Evolutionary conservation across 164 flowering plant genomes (phyloP).

Genomic region (Nelumbo lutea): DNA sequence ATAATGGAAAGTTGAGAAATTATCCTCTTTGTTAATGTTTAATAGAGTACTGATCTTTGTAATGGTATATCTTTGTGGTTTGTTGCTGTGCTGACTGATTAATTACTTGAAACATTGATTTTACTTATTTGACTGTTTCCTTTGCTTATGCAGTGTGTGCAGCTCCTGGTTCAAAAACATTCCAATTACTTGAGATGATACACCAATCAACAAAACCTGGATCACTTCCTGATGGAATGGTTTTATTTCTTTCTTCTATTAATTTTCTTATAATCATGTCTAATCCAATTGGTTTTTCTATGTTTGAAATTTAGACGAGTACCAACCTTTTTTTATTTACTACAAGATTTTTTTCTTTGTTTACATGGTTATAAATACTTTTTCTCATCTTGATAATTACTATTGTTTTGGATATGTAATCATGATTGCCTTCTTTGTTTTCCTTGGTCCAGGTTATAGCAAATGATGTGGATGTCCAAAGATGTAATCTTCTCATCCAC

Average conservation of each 20-base stretch:
- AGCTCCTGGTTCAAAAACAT: conserved; percentile 99
- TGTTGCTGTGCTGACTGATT: too few species aligned
- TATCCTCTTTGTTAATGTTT: too few species aligned
- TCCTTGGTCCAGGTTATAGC: conserved; percentile 64
- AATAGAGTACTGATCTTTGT: too few species aligned
- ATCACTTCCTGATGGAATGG: conserved; percentile 86
- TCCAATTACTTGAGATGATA: conserved; percentile 92
- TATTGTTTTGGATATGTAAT: neutral
- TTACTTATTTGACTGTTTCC: conserved; percentile 10
- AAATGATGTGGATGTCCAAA: conserved; percentile 90
- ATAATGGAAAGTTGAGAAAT: too few species aligned
- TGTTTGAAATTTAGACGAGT: neutral
- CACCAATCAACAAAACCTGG: conserved; percentile 61
- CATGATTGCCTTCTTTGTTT: conserved; percentile 8
- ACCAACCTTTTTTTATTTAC: neutral
- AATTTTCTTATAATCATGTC: neutral
- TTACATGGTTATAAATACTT: neutral
- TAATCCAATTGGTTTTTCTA: neutral
- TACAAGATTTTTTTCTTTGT: neutral
- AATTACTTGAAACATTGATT: neutral
- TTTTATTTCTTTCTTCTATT: conserved; percentile 18
- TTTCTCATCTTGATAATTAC: neutral
- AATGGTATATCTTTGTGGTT: too few species aligned
- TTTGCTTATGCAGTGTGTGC: conserved; percentile 85
- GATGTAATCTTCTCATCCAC: conserved; percentile 97